Percentiles rank a stretch among this genome's conserved stretches.
phyloP scores from a whole-genome alignment of 164 flowering plant genomes.

The Protea cynaroides region DNA sequence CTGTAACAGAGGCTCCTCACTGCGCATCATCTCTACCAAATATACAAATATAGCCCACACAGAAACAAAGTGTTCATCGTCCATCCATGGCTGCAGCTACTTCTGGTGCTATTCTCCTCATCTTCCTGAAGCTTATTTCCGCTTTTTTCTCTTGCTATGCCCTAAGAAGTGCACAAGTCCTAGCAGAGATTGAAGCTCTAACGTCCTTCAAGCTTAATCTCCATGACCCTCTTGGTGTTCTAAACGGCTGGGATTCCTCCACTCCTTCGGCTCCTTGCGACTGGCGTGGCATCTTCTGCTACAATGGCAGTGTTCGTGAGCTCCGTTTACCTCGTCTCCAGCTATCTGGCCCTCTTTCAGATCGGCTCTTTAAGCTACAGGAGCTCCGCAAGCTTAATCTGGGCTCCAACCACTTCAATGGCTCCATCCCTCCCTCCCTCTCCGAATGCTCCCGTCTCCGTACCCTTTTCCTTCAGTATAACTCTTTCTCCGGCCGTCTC shows the following conservation, averaged over 20 bases:
- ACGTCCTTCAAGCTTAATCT: slow-evolving; percentile 48
- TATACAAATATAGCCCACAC: neutral
- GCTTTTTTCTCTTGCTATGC: slow-evolving; percentile 14
- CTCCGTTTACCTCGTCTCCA: slow-evolving; percentile 71
- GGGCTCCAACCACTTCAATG: slow-evolving; percentile 53
- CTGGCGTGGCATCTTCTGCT: slow-evolving; percentile 81
- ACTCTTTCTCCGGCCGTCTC: slow-evolving; percentile 41
- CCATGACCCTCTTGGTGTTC: slow-evolving; percentile 63
- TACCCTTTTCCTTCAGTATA: slow-evolving; percentile 39
- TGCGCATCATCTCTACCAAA: neutral
- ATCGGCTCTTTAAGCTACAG: slow-evolving; percentile 29
- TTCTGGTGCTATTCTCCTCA: slow-evolving; percentile 14
- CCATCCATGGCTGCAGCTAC: slow-evolving; percentile 13
- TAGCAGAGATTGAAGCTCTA: slow-evolving; percentile 47
- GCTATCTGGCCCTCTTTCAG: slow-evolving; percentile 49
- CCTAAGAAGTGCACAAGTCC: slow-evolving; percentile 12
- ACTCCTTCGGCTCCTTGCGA: slow-evolving; percentile 84
- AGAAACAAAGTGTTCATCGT: neutral
- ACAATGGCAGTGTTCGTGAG: slow-evolving; percentile 46
- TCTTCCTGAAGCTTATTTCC: slow-evolving; percentile 1
- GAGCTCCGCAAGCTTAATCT: slow-evolving; percentile 66
- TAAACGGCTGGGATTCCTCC: slow-evolving; percentile 62
- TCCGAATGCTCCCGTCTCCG: slow-evolving; percentile 31
- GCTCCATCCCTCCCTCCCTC: slow-evolving; percentile 40
- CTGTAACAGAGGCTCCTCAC: neutral